Conservation (phyloP, 805 yeast genomes). For the Hanseniaspora meyeri region DNA sequence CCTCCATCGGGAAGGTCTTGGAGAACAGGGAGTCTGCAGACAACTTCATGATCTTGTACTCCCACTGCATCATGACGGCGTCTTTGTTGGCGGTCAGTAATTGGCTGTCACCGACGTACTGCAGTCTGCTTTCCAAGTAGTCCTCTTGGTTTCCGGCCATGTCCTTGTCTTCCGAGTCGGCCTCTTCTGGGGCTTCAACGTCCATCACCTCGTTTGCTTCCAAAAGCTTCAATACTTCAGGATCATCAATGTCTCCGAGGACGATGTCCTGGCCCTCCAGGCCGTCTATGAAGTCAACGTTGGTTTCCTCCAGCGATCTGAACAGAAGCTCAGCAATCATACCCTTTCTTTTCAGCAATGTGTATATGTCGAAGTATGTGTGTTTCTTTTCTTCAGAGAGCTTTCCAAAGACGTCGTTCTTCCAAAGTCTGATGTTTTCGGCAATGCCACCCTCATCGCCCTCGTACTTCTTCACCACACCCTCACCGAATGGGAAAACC, state of each 20-base stretch:
- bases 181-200: conserved; percentile 17
- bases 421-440: not conserved
- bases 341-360: conserved; percentile 8
- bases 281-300: conserved; percentile 10
- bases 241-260: conserved; percentile 14
- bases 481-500: conserved; percentile 10
- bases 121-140: conserved; percentile 53
- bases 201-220: conserved; percentile 16
- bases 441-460: not conserved
- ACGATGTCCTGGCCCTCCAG: conserved; percentile 6
- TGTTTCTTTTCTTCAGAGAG: not conserved
- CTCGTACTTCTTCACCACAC: not conserved
- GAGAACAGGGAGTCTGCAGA: conserved; percentile 67
- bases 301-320: conserved; percentile 10
- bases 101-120: conserved; percentile 51
- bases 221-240: conserved; percentile 15
- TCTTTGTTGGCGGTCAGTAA: conserved; percentile 63
- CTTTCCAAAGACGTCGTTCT: not conserved
- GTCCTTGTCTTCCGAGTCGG: conserved; percentile 27
- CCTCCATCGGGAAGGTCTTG: conserved; percentile 25
- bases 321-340: conserved; percentile 11
- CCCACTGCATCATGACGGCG: conserved; percentile 99
- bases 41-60: conserved; percentile 61
- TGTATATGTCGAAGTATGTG: not conserved
- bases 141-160: conserved; percentile 56